These are phyloP conservation scores for Mycosphaerella sp. DNA, from an alignment of 2,329 filamentous ascomycete genomes.

Conservation along the genomic window DNA sequence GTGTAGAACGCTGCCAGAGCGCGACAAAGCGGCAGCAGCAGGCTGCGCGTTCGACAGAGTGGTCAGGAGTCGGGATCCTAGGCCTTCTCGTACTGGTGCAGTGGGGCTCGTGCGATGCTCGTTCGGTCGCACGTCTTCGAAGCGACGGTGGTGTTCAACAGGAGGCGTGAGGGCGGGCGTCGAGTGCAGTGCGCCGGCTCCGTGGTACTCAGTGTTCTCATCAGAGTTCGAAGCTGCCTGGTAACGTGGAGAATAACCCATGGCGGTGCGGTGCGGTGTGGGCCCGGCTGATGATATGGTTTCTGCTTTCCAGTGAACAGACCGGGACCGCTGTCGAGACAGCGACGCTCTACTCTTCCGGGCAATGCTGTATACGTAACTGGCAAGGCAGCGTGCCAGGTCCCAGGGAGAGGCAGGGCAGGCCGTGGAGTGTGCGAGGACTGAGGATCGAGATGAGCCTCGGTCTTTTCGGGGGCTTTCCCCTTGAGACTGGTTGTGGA, in stretches of 20 bases:
- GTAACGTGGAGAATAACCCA: conserved; percentile 10
- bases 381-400: too few relatives aligned
- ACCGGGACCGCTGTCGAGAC: neutral
- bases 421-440: too few relatives aligned
- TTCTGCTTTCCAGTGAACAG: neutral
- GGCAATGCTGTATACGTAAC: too few relatives aligned
- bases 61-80: conserved; percentile 27
- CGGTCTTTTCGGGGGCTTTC: too few relatives aligned
- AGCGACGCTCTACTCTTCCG: too few relatives aligned
- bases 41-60: conserved; percentile 26
- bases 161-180: conserved; percentile 9
- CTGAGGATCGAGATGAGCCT: too few relatives aligned
- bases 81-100: conserved; percentile 20
- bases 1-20: conserved; percentile 29
- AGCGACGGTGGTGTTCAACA: conserved; percentile 9
- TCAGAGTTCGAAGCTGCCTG: neutral
- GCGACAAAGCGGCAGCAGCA: conserved; percentile 28
- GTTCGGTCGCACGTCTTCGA: conserved; percentile 10
- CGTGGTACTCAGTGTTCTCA: conserved; percentile 23
- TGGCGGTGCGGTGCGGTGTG: too few relatives aligned
- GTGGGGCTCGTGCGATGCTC: conserved; percentile 11
- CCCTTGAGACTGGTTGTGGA: too few relatives aligned
- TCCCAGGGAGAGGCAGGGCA: too few relatives aligned
- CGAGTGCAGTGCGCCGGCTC: conserved; percentile 20
- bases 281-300: neutral